These are phyloP conservation scores for Ophiostoma pallidulum DNA, from an alignment of 2,329 filamentous ascomycete species.

Conservation along the genomic window DNA sequence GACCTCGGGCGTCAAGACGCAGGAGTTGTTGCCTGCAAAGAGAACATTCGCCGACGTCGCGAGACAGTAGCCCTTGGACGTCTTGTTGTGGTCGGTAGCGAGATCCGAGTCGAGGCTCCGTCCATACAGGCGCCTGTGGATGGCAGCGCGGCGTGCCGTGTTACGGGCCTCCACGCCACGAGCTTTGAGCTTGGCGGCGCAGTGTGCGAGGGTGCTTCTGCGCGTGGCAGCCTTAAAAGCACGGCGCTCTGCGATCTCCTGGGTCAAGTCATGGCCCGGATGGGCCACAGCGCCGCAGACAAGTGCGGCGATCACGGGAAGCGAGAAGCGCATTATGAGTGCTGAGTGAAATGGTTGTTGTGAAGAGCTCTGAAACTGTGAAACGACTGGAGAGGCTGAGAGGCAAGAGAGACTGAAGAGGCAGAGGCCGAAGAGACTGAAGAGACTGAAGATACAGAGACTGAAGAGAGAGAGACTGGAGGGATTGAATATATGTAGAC, in stretches of 20 bases:
- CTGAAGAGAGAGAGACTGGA: too few relatives aligned
- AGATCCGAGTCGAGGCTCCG: slow-evolving; percentile 2
- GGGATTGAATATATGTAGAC: too few relatives aligned
- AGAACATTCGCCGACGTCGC: slow-evolving; percentile 27
- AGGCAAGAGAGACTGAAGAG: too few relatives aligned
- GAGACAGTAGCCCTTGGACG: slow-evolving; percentile 21
- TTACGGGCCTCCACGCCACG: slow-evolving; percentile 29
- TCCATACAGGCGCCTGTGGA: not conserved
- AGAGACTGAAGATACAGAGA: too few relatives aligned
- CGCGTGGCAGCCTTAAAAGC: slow-evolving; percentile 26
- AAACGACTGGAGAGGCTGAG: too few relatives aligned
- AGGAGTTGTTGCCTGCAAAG: slow-evolving; percentile 35
- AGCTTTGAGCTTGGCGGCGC: slow-evolving; percentile 29
- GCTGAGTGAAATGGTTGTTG: too few relatives aligned
- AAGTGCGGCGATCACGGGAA: slow-evolving; percentile 17
- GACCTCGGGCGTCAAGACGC: slow-evolving; percentile 42
- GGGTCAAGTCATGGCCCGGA: slow-evolving; percentile 31
- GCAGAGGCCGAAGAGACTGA: too few relatives aligned
- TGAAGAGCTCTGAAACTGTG: too few relatives aligned
- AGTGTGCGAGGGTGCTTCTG: slow-evolving; percentile 27
- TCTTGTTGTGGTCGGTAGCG: slow-evolving; percentile 23
- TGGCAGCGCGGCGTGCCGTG: slow-evolving; percentile 27
- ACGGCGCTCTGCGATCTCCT: slow-evolving; percentile 33
- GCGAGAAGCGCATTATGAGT: slow-evolving; percentile 16
- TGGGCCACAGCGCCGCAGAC: slow-evolving; percentile 24